phyloP scores from a whole-genome alignment of 805 yeast genomes.

The Candida yuanshanica region DNA sequence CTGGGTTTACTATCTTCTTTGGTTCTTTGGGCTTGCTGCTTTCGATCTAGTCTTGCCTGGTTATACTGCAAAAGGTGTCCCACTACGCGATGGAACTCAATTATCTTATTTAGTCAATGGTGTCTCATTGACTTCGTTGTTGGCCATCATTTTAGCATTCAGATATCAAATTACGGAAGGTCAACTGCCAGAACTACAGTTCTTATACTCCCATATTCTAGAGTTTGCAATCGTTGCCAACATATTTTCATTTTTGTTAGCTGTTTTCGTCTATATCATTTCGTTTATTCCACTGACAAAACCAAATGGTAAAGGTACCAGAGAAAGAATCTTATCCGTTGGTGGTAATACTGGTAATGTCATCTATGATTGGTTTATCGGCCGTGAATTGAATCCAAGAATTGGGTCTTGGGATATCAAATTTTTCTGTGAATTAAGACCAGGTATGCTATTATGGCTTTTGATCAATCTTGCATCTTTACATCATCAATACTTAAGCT shows the following conservation, averaged over 20 bases:
- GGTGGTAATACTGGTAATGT: conserved; percentile 81
- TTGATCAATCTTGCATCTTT: conserved; percentile 70
- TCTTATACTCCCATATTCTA: conserved; percentile 61
- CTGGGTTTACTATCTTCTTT: conserved; percentile 60
- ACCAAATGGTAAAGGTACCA: conserved; percentile 46
- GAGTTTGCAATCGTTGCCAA: conserved; percentile 60
- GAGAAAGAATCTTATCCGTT: conserved; percentile 68
- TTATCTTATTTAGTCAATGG: conserved; percentile 84
- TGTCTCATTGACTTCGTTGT: conserved; percentile 39
- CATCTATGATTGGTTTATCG: conserved; percentile 93
- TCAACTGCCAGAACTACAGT: conserved; percentile 72
- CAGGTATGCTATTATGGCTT: conserved; percentile 87
- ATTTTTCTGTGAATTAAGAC: conserved; percentile 87
- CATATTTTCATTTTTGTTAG: conserved; percentile 56
- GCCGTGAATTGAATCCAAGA: conserved; percentile 92
- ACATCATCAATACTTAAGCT: conserved; percentile 67
- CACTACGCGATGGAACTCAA: conserved; percentile 67
- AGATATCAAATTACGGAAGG: conserved; percentile 50
- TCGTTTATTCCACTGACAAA: conserved; percentile 59
- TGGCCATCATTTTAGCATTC: conserved; percentile 37
- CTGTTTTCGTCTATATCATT: conserved; percentile 56
- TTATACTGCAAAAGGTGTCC: conserved; percentile 53
- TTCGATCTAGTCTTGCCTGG: conserved; percentile 71
- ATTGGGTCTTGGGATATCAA: conserved; percentile 83
- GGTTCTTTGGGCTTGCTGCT: conserved; percentile 65